Conservation (phyloP, 2,329 filamentous ascomycete species). For the Simplicillium sp. region DNA sequence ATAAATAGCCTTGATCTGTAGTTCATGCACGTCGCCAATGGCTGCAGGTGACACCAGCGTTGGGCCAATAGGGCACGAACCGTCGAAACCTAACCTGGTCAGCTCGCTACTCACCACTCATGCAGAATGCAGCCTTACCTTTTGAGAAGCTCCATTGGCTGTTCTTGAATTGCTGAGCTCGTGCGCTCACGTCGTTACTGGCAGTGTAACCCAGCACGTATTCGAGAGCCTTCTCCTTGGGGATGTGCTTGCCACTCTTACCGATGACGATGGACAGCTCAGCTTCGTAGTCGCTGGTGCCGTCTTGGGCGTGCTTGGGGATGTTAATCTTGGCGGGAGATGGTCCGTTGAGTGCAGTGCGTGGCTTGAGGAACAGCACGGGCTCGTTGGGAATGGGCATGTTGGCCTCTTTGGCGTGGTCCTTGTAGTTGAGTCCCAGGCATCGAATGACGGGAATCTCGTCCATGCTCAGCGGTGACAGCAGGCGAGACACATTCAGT, state of each 20-base stretch:
- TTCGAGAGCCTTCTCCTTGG: constrained; percentile 3
- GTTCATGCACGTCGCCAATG: constrained; percentile 46
- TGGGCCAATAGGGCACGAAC: constrained; percentile 48
- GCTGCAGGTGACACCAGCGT: constrained; percentile 51
- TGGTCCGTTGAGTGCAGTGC: neutral
- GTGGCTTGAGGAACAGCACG: neutral
- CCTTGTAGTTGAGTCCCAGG: constrained; percentile 13
- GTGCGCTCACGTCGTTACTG: constrained; percentile 48
- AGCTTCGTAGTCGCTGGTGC: constrained; percentile 2
- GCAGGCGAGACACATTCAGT: constrained; percentile 14
- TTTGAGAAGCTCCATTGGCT: constrained; percentile 49
- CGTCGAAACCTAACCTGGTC: constrained; percentile 30
- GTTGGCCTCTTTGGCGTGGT: constrained; percentile 5
- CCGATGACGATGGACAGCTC: constrained; percentile 4
- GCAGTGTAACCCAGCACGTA: constrained; percentile 13
- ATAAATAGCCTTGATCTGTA: constrained; percentile 44
- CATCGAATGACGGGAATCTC: constrained; percentile 19
- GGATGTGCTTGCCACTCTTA: constrained; percentile 1
- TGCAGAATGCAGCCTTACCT: constrained; percentile 17
- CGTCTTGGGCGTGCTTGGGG: neutral
- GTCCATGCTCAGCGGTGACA: constrained; percentile 33
- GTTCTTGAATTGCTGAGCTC: constrained; percentile 42
- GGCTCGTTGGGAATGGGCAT: neutral
- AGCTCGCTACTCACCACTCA: neutral
- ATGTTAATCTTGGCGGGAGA: neutral